Evolutionary conservation across 306 rosid species (phyloP).

Genomic region (Cucurbita pepo): DNA sequence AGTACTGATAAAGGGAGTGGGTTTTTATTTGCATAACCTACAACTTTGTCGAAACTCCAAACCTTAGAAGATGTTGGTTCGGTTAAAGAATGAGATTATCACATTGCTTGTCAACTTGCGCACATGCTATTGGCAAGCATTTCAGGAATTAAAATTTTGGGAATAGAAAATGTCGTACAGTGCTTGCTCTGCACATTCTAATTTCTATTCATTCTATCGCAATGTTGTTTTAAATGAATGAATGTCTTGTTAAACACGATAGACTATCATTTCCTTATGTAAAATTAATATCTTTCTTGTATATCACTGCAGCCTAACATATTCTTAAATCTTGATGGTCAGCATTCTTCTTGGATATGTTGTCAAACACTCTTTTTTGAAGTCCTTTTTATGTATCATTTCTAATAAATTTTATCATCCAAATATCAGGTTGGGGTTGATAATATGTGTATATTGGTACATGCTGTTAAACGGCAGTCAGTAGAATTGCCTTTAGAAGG

Average conservation of each 20-base stretch:
- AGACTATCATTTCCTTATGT: neutral
- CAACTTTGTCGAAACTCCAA: neutral
- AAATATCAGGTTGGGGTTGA: constrained; percentile 84
- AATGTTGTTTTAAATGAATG: neutral
- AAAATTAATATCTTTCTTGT: neutral
- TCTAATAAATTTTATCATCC: neutral
- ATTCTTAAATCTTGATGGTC: neutral
- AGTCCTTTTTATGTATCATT: neutral
- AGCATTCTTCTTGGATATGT: neutral
- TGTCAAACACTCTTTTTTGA: neutral
- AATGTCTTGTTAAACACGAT: neutral
- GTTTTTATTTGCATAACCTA: neutral
- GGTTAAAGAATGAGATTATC: neutral
- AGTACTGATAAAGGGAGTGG: neutral
- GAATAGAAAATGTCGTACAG: neutral
- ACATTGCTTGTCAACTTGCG: neutral
- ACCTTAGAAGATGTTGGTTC: neutral
- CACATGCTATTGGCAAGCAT: neutral
- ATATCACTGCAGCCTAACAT: neutral
- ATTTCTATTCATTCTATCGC: neutral
- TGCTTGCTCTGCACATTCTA: neutral
- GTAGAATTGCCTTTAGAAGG: constrained; percentile 73
- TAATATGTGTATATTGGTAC: constrained; percentile 94
- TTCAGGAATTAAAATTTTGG: neutral
- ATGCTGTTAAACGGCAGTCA: constrained; percentile 87